phyloP scores from a whole-genome alignment of 2,329 filamentous ascomycete genomes.

The Colletotrichum paranaense region DNA sequence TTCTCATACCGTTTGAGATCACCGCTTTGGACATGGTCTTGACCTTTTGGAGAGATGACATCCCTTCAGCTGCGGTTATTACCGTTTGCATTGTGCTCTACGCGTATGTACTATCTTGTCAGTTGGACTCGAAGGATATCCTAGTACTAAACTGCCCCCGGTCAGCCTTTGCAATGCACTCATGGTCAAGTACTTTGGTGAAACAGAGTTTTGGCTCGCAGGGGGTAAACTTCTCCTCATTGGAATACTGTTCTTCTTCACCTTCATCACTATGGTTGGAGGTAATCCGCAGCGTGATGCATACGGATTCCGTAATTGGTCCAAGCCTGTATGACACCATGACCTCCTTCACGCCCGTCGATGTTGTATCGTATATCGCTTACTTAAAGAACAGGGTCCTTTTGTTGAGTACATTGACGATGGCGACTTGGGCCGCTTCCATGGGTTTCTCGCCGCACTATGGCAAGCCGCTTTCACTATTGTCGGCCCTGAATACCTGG shows the following conservation, averaged over 20 bases:
- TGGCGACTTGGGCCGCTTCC: slow-evolving; percentile 73
- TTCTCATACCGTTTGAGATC: no score
- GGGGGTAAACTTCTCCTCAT: no score
- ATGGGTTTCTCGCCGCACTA: slow-evolving; percentile 76
- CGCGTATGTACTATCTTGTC: no score
- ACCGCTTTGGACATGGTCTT: no score
- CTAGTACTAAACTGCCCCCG: no score
- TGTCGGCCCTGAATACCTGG: slow-evolving; percentile 75
- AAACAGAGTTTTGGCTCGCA: no score
- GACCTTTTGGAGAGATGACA: no score
- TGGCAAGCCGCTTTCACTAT: slow-evolving; percentile 74
- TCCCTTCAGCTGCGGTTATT: no score
- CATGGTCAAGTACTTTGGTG: no score
- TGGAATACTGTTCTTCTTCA: slow-evolving; percentile 64
- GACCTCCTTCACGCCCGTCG: neutral
- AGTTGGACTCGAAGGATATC: no score
- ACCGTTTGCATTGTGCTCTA: no score
- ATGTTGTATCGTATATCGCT: neutral
- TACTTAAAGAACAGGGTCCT: neutral
- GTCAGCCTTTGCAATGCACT: no score
- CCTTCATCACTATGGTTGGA: slow-evolving; percentile 71
- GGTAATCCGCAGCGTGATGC: slow-evolving; percentile 68
- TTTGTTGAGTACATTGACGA: slow-evolving; percentile 65
- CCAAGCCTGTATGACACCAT: neutral
- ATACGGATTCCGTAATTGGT: slow-evolving; percentile 77